Conservation (phyloP, 2,329 filamentous ascomycete species). For the Trichoderma gracile region DNA sequence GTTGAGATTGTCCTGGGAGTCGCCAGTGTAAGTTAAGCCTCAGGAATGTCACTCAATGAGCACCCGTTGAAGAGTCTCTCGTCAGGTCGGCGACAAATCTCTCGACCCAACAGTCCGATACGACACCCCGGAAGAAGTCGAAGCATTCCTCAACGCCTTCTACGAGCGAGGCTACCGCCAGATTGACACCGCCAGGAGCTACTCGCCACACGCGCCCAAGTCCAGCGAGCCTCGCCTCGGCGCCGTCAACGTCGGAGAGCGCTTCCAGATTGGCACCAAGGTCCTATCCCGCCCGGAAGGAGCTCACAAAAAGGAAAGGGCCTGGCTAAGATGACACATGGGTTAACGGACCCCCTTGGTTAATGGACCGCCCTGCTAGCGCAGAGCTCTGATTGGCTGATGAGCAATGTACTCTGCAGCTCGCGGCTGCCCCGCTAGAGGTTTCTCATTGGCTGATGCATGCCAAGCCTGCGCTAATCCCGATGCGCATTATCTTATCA, state of each 20-base stretch:
- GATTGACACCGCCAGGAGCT: conserved; percentile 16
- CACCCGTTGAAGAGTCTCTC: neutral
- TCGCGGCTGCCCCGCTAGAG: no score
- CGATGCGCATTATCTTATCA: no score
- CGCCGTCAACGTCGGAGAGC: conserved; percentile 31
- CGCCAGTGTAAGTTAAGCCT: neutral
- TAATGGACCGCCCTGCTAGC: no score
- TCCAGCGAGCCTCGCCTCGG: conserved; percentile 38
- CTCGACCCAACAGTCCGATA: conserved; percentile 31
- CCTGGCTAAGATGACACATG: no score
- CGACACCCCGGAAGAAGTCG: conserved; percentile 33
- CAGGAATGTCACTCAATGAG: neutral
- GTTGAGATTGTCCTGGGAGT: conserved; percentile 18
- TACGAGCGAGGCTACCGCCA: conserved; percentile 19
- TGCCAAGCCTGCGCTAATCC: no score
- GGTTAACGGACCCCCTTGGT: no score
- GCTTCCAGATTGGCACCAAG: conserved; percentile 42
- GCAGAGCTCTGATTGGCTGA: no score
- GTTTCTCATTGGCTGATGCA: no score
- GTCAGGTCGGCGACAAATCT: conserved; percentile 31
- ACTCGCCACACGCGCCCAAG: conserved; percentile 28
- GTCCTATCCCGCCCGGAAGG: conserved; percentile 33
- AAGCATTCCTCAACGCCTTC: conserved; percentile 17
- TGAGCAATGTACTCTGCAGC: no score
- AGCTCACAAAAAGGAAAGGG: conserved; percentile 34